Percentiles rank a stretch among this genome's conserved stretches.
Conservation (phyloP, 2,329 filamentous ascomycete species). For the Colletotrichum liriopes region DNA sequence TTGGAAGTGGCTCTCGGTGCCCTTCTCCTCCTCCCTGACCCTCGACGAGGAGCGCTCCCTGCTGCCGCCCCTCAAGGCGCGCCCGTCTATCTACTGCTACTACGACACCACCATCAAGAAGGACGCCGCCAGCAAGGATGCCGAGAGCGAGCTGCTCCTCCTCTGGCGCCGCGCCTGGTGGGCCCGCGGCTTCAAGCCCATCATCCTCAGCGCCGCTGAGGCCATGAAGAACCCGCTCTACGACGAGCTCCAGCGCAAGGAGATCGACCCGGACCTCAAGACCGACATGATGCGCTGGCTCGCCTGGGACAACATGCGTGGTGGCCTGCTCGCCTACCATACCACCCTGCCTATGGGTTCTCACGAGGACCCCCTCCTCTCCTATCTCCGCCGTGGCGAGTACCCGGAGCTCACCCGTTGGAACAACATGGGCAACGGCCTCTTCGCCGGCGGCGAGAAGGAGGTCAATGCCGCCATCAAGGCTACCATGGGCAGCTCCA, state of each 20-base stretch:
- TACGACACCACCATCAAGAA: slow-evolving; percentile 80
- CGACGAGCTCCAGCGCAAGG: slow-evolving; percentile 73
- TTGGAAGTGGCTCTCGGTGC: slow-evolving; percentile 87
- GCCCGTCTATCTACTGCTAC: slow-evolving; percentile 90
- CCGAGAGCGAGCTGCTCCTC: slow-evolving; percentile 84
- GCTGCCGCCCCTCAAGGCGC: slow-evolving; percentile 80
- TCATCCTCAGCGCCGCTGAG: slow-evolving; percentile 85
- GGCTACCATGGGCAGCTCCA: slow-evolving; percentile 69
- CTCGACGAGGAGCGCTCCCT: slow-evolving; percentile 88
- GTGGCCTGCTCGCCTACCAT: slow-evolving; percentile 84
- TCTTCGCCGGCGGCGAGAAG: slow-evolving; percentile 80
- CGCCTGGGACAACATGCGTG: slow-evolving; percentile 93
- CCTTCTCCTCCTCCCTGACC: slow-evolving; percentile 86
- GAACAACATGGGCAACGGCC: slow-evolving; percentile 77
- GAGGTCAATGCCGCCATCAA: slow-evolving; percentile 76
- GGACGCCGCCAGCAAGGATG: slow-evolving; percentile 75
- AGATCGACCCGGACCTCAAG: slow-evolving; percentile 75
- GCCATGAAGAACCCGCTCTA: slow-evolving; percentile 88
- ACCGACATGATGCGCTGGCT: slow-evolving; percentile 87
- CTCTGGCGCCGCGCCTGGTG: slow-evolving; percentile 96
- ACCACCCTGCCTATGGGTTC: slow-evolving; percentile 88
- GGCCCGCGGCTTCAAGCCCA: slow-evolving; percentile 90
- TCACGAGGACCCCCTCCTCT: slow-evolving; percentile 80
- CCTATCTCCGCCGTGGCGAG: slow-evolving; percentile 81
- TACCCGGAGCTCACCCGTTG: slow-evolving; percentile 83